phyloP scores from a whole-genome alignment of 257 asterid genomes.

The Solanum raphanifolium region DNA sequence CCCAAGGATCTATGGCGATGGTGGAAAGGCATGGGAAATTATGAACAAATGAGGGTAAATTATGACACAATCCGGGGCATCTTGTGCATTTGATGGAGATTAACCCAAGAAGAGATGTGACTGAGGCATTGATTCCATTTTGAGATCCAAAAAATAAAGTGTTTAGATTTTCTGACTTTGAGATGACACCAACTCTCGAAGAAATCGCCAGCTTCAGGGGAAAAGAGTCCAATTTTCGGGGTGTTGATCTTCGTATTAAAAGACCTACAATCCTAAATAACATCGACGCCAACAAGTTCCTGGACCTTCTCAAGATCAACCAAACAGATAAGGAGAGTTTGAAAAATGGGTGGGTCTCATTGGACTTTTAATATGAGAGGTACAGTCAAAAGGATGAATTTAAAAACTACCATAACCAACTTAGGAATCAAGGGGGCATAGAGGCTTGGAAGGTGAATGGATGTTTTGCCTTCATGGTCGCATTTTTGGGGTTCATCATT shows the following conservation, averaged over 20 bases:
- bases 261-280: not conserved
- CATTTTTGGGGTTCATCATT: not conserved
- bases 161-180: not conserved
- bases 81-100: no score
- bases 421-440: not conserved
- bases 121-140: not conserved
- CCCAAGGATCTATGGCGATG: no score
- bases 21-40: no score
- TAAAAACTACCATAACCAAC: not conserved
- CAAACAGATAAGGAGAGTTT: not conserved
- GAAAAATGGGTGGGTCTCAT: not conserved
- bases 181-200: not conserved
- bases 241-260: not conserved
- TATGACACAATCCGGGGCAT: no score
- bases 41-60: no score
- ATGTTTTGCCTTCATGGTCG: not conserved
- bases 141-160: no score
- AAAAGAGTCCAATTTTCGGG: not conserved
- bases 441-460: not conserved
- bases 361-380: not conserved
- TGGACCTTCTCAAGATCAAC: not conserved
- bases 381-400: not conserved
- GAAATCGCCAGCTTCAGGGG: not conserved
- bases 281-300: not conserved
- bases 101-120: not conserved